phyloP scores from a whole-genome alignment of 2,329 filamentous ascomycete species.

The Verticillium nonalfalfae region DNA sequence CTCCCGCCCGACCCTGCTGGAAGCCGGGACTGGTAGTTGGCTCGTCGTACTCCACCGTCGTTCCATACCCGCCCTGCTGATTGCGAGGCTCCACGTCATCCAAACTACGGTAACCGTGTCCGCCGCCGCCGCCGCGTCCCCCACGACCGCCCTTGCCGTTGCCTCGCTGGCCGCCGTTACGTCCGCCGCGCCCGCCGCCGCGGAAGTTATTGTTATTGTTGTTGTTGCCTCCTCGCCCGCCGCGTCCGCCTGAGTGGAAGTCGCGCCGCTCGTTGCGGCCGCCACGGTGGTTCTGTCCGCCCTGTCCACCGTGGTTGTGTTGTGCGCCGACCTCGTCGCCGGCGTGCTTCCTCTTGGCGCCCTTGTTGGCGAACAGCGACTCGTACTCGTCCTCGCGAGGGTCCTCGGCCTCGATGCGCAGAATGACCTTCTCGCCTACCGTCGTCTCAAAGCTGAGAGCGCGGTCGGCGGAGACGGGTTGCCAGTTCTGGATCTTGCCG shows the following conservation, averaged over 20 bases:
- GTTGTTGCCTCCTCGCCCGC: constrained; percentile 27
- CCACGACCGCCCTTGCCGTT: constrained; percentile 29
- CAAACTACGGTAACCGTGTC: constrained; percentile 56
- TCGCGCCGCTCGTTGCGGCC: constrained; percentile 34
- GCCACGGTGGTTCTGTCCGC: constrained; percentile 19
- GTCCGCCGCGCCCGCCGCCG: constrained; percentile 29
- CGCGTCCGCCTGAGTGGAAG: constrained; percentile 34
- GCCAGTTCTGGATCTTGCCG: constrained; percentile 76
- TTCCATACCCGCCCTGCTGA: constrained; percentile 33
- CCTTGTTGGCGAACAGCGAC: constrained; percentile 53
- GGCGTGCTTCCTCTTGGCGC: constrained; percentile 52
- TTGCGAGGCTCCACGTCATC: constrained; percentile 55
- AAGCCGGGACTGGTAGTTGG: background rate
- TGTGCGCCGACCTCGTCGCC: constrained; percentile 37
- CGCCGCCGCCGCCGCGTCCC: constrained; percentile 41
- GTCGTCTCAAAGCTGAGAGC: constrained; percentile 73
- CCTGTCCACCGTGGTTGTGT: constrained; percentile 21
- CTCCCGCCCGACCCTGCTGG: constrained; percentile 1
- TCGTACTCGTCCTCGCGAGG: constrained; percentile 57
- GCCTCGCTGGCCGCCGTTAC: constrained; percentile 27
- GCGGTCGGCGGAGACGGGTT: constrained; percentile 64
- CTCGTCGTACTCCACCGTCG: constrained; percentile 43
- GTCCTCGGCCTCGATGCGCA: constrained; percentile 72
- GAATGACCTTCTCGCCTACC: constrained; percentile 78
- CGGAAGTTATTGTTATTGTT: constrained; percentile 14